phyloP scores from a whole-genome alignment of 352 stramenopile genomes.

The Peronospora farinosa region DNA sequence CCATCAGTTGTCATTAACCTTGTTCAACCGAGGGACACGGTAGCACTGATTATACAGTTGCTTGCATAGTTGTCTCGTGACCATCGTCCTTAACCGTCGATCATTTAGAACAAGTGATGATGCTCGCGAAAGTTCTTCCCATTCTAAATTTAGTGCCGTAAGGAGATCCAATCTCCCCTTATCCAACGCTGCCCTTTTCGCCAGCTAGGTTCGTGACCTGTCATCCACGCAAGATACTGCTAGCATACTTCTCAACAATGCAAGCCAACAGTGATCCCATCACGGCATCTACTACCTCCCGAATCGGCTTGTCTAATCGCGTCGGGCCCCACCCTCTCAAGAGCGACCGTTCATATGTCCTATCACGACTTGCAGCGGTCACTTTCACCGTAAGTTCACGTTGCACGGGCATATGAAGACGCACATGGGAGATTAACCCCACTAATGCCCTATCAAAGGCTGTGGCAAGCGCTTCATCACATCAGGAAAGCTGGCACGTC shows the following conservation, averaged over 20 bases:
- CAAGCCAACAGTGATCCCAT: constrained; percentile 15
- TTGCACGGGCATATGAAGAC: constrained; percentile 73
- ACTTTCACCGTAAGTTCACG: constrained; percentile 69
- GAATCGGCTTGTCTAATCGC: constrained; percentile 7
- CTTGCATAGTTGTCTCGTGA: constrained; percentile 20
- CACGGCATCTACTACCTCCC: background rate
- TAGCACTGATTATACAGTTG: constrained; percentile 28
- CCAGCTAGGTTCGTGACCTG: constrained; percentile 15
- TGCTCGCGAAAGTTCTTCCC: constrained; percentile 16
- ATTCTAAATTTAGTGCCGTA: constrained; percentile 27
- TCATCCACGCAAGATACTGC: constrained; percentile 23
- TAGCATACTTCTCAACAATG: constrained; percentile 11
- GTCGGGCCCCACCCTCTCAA: constrained; percentile 21
- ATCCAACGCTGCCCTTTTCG: constrained; percentile 23
- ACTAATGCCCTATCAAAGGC: constrained; percentile 40
- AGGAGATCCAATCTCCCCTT: constrained; percentile 25
- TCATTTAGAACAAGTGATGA: background rate
- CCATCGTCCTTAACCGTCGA: no score
- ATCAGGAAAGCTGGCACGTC: constrained; percentile 63
- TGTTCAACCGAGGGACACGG: constrained; percentile 3
- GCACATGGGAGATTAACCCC: constrained; percentile 69
- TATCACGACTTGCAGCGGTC: constrained; percentile 39
- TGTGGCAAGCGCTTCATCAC: constrained; percentile 71
- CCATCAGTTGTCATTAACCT: background rate
- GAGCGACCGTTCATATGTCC: constrained; percentile 46